These are phyloP conservation scores for Endoconidiophora polonica DNA, from an alignment of 2,329 filamentous ascomycete genomes.

Conservation along the genomic window DNA sequence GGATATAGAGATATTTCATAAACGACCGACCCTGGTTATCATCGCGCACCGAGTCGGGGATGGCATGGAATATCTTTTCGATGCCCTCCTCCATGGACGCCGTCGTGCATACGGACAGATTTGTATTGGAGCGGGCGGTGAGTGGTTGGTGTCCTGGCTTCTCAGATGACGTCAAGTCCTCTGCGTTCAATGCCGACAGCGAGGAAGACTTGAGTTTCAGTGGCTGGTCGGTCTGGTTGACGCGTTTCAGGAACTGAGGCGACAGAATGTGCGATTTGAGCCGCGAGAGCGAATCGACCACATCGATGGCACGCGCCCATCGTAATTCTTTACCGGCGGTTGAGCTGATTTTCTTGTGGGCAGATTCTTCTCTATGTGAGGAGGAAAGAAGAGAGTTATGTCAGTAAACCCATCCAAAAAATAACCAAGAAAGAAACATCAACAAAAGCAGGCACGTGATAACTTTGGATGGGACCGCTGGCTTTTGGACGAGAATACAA, in stretches of 20 bases:
- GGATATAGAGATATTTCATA: constrained; percentile 11
- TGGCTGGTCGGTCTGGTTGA: not conserved
- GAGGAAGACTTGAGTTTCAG: constrained; percentile 1
- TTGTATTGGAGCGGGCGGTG: constrained; percentile 1
- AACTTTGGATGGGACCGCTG: too few relatives aligned
- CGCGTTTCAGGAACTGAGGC: constrained; percentile 6
- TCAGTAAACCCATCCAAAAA: not conserved
- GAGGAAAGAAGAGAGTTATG: not conserved
- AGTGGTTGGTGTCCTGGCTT: not conserved
- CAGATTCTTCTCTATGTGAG: constrained; percentile 33
- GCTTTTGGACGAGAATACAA: too few relatives aligned
- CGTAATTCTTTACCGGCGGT: constrained; percentile 42
- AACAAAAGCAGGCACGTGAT: not conserved
- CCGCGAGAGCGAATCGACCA: constrained; percentile 2
- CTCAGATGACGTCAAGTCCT: not conserved
- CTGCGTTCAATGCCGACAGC: not conserved
- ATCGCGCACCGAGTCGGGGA: not conserved
- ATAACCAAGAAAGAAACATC: not conserved
- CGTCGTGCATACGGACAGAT: constrained; percentile 4
- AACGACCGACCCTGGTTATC: not conserved
- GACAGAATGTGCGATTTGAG: constrained; percentile 11
- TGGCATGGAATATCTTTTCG: not conserved
- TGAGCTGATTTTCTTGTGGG: constrained; percentile 39
- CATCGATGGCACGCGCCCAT: constrained; percentile 21
- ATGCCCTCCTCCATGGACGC: constrained; percentile 7